Base-by-base conservation (phyloP, 2,329 filamentous ascomycete genomes). In the Talaromyces sp. region DNA sequence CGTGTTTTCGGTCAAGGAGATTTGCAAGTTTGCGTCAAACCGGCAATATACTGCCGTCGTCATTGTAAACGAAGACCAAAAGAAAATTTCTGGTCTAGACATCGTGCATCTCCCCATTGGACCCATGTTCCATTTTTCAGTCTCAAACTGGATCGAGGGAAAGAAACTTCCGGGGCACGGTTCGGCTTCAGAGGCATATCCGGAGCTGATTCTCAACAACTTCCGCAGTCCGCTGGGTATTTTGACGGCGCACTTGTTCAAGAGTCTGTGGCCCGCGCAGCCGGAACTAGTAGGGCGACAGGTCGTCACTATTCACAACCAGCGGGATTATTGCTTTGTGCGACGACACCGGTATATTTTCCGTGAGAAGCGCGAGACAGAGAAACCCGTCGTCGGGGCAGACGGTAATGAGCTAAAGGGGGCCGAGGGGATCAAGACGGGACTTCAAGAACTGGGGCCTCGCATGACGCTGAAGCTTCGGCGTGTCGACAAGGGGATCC, bases 251-350 rank as follows among this genome's bases (percentile, higher is more conserved):
- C 88, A 92, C 70, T 80, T 97, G 1, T 95, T 99, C 79, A 85
- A 89, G 65, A 86, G 84, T 0, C 76, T 96, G 30, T 95, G 92
- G 76, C 95, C 93, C 0, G 85, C 88, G 0, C 85, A 86, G 51
- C 93, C 95, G 0, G 91, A 98, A 69, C 81, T 98, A 6, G 83
- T 89, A 67, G 93, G 93, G 4, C 82, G 93, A 27, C 93, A 97
- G 71, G 93, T 97, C 1, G 87, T 97, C 9, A 97, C 93, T 0
- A 78, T 97, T 58, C 92, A 97, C 76, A 97, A 97, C 69, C 93
- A 96, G 80, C 88, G 93, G 65, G 93, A 98, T 76, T 98, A 93
- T 75, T 95, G 98, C 68, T 99, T 99, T 74, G 84, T 98, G 57
- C 84, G 95, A 5, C 83, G 93, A 42, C 93, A 98, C 75, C 84